Percentiles rank a stretch among this genome's conserved stretches.
These are phyloP conservation scores for Naematelia aurantialba DNA, from an alignment of 768 basidiomycete species.

Conservation along the genomic window DNA sequence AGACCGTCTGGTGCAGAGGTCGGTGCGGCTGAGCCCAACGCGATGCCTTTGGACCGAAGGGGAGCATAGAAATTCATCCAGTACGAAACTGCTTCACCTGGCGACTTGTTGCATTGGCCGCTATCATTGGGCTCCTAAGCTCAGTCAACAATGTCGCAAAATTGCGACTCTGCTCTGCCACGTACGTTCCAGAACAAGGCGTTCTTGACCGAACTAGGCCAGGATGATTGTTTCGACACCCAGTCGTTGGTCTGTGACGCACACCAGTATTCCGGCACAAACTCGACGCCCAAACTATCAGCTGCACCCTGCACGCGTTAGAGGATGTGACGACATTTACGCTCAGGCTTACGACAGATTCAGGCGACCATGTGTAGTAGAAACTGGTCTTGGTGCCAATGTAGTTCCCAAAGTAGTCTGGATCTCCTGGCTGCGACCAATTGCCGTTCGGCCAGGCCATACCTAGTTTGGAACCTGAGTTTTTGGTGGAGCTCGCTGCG, in stretches of 20 bases:
- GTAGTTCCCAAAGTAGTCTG: constrained; percentile 57
- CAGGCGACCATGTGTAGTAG: constrained; percentile 68
- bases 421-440: constrained; percentile 36
- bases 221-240: constrained; percentile 52
- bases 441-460: constrained; percentile 66
- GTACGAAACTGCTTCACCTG: constrained; percentile 56
- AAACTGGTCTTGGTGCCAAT: constrained; percentile 53
- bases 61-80: constrained; percentile 66
- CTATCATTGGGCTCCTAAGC: constrained; percentile 63
- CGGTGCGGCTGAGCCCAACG: constrained; percentile 63
- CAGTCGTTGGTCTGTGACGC: constrained; percentile 54
- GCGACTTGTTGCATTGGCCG: constrained; percentile 62
- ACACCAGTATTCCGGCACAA: constrained; percentile 68
- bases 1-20: constrained; percentile 62
- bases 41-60: constrained; percentile 59
- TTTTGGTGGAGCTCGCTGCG: constrained; percentile 27
- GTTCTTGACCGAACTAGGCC: constrained; percentile 53
- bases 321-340: not conserved
- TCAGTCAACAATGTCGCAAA: not conserved
- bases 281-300: constrained; percentile 56
- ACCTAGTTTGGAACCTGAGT: constrained; percentile 57
- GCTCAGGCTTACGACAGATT: constrained; percentile 49
- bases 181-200: constrained; percentile 71
- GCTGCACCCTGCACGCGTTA: constrained; percentile 27
- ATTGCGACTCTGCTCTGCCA: no score